A percentile compares a stretch with the other conserved stretches of the same genome.
Conservation (phyloP, 2,329 filamentous ascomycete genomes). For the Xylaria sp. region DNA sequence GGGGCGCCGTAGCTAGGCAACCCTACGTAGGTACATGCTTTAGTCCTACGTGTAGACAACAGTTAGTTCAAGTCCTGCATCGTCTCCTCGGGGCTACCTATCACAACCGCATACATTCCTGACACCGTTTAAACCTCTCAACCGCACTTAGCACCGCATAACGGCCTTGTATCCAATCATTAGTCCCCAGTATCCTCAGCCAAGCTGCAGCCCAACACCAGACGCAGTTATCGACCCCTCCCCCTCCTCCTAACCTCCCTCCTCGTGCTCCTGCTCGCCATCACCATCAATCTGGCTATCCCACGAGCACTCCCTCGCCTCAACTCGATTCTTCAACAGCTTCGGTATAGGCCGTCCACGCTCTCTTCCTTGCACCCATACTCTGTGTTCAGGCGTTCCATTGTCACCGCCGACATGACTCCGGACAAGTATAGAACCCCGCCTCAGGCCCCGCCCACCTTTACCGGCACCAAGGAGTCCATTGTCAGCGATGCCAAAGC, state of each 20-base stretch:
- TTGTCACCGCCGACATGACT: constrained; percentile 63
- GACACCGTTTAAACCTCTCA: neutral
- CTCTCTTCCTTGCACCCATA: constrained; percentile 27
- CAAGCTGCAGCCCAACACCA: constrained; percentile 13
- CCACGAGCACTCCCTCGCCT: constrained; percentile 62
- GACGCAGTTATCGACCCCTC: constrained; percentile 22
- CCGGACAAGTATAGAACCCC: constrained; percentile 70
- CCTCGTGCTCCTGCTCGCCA: constrained; percentile 57
- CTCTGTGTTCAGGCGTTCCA: constrained; percentile 31
- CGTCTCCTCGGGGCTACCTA: neutral
- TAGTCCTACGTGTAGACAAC: neutral
- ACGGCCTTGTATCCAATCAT: neutral
- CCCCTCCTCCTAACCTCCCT: constrained; percentile 50
- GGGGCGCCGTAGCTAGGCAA: too few species aligned
- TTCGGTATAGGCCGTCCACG: constrained; percentile 46
- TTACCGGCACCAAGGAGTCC: constrained; percentile 72
- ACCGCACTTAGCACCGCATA: neutral
- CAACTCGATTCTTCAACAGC: constrained; percentile 58
- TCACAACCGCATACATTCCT: neutral
- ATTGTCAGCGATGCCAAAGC: constrained; percentile 69
- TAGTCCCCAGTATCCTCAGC: neutral
- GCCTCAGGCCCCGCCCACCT: constrained; percentile 76
- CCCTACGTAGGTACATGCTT: too few species aligned
- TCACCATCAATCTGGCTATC: constrained; percentile 68
- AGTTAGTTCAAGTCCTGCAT: neutral